These are phyloP conservation scores for Thalassiosira exigua DNA, from an alignment of 352 stramenopile genomes.

Conservation along the genomic window DNA sequence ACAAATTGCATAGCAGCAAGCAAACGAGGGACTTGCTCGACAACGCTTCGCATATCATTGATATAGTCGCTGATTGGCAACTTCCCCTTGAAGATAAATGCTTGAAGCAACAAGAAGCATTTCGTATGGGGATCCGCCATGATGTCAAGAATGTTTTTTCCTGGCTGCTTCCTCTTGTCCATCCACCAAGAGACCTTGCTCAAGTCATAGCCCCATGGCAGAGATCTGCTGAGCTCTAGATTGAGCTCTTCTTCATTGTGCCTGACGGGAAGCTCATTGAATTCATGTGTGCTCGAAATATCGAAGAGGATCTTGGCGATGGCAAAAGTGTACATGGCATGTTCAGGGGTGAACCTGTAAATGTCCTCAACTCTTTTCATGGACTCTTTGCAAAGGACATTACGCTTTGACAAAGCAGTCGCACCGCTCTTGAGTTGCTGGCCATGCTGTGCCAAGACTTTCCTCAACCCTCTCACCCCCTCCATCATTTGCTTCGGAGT, in stretches of 20 bases:
- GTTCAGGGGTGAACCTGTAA: constrained; percentile 28
- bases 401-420: constrained; percentile 16
- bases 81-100: constrained; percentile 90
- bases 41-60: constrained; percentile 94
- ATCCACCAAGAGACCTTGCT: constrained; percentile 58
- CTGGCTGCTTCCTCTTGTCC: constrained; percentile 37
- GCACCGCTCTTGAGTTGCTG: background rate
- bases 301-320: constrained; percentile 77
- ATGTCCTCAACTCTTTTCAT: constrained; percentile 37
- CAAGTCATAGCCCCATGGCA: constrained; percentile 82
- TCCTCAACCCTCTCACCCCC: constrained; percentile 54
- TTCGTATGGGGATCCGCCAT: constrained; percentile 81
- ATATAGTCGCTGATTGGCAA: constrained; percentile 98
- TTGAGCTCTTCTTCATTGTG: constrained; percentile 98
- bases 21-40: constrained; percentile 95
- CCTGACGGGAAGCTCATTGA: constrained; percentile 94
- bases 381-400: constrained; percentile 22
- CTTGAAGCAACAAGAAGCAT: constrained; percentile 91
- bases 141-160: constrained; percentile 68
- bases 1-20: constrained; percentile 89
- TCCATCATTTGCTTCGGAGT: constrained; percentile 86
- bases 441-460: constrained; percentile 53
- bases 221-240: constrained; percentile 83
- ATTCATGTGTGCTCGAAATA: constrained; percentile 87
- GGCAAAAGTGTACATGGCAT: constrained; percentile 41